Base-by-base conservation (phyloP, 768 basidiomycete species). In the Naganishia onofrii region DNA sequence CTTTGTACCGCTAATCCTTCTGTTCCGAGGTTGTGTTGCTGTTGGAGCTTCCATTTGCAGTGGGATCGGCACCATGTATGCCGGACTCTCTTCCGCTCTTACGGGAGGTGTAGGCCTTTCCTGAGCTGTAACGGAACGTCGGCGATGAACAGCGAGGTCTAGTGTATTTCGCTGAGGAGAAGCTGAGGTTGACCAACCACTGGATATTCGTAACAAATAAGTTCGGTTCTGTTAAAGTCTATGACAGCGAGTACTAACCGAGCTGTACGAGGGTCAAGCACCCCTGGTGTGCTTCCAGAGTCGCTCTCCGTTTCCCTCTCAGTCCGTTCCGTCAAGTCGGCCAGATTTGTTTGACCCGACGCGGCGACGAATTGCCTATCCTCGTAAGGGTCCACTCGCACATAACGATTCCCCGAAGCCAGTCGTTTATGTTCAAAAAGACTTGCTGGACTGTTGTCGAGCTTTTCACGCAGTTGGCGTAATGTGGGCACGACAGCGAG, bases 301-400 rank as follows among this genome's bases (percentile, higher is more conserved):
- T 63, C 60, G 23, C 60, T 63, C 38, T 63, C 60, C 26, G 60
- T 44, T 29, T 63, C 60, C 60, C 60, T 63, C 38, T 63, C 60
- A 21, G 60, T 63, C 9, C 60, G 60, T 63, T 63, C 60, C 17
- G 60, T 63, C 42, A 63, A 63, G 29, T 63, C 60, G 9, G 60
- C 60, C 36, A 63, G 42, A 44, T 63, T 63, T 3, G 38, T 63
- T 29, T 63, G 60, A 28, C 36, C 60, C 13, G 60, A 63, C 23
- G 60, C 60, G 15, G 60, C 60, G 26, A 63, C 42, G 26, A 63
- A 63, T 21, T 42, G 36, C n/a, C 60, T 36, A 34, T 63, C 60
- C 38, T 63, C 60, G 26, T 63, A 63, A 6, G 60, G 42, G 15
- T 69, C 44, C 1, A 69, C 56, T 32, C 56, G 55, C 2, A 58